These are phyloP conservation scores for Penicillium janthinellum DNA, from an alignment of 2,329 filamentous ascomycete species.

Conservation along the genomic window DNA sequence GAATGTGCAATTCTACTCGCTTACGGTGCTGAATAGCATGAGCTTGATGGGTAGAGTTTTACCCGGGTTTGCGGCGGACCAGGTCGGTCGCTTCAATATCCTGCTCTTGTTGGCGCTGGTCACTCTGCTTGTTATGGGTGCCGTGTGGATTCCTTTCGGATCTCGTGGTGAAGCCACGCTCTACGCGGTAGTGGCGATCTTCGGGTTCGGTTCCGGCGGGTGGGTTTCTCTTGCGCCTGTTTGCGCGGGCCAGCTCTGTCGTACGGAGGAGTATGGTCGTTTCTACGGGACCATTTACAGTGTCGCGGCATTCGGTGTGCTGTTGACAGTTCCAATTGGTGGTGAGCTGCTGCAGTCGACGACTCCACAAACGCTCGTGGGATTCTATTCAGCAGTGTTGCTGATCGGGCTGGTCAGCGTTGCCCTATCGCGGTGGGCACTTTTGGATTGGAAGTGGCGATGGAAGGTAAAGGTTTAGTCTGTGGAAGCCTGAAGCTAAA, in stretches of 20 bases:
- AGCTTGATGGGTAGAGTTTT: constrained; percentile 49
- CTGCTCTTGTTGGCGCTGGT: constrained; percentile 40
- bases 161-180: constrained; percentile 42
- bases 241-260: constrained; percentile 52
- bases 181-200: constrained; percentile 50
- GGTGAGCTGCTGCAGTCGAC: constrained; percentile 51
- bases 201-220: constrained; percentile 53
- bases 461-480: constrained; percentile 39
- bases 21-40: constrained; percentile 49
- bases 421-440: constrained; percentile 38
- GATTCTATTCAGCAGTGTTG: constrained; percentile 50
- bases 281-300: constrained; percentile 54
- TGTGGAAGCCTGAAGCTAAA: not conserved
- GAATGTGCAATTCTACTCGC: constrained; percentile 47
- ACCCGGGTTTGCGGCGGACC: constrained; percentile 49
- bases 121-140: constrained; percentile 46
- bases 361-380: constrained; percentile 48
- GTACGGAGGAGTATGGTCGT: constrained; percentile 51
- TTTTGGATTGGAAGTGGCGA: constrained; percentile 41
- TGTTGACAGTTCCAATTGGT: constrained; percentile 51
- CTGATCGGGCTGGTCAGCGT: constrained; percentile 37
- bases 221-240: constrained; percentile 51
- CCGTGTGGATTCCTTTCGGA: constrained; percentile 51
- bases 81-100: constrained; percentile 51
- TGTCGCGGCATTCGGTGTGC: constrained; percentile 49